These are phyloP conservation scores for Deakozyma indianensis DNA, from an alignment of 805 yeast species.

Conservation along the genomic window DNA sequence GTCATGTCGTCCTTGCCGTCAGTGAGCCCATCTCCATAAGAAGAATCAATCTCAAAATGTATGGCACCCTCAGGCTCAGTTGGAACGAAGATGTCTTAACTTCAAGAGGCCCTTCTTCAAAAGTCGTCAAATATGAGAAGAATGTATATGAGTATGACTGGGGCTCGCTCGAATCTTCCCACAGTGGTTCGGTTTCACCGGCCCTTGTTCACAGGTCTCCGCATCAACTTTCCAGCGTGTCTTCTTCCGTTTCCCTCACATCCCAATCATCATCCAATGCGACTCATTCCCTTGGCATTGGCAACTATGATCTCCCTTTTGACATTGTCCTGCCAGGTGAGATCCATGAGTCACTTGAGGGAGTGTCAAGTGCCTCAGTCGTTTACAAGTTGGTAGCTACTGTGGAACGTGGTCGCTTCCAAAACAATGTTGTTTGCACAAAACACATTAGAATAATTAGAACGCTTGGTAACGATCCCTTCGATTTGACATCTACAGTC, in stretches of 20 bases:
- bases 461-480: constrained; percentile 74
- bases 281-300: constrained; percentile 25
- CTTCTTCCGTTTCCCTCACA: constrained; percentile 12
- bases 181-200: constrained; percentile 6
- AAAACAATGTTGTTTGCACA: constrained; percentile 46
- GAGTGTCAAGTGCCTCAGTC: constrained; percentile 65
- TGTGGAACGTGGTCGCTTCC: constrained; percentile 71
- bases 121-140: constrained; percentile 32
- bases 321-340: constrained; percentile 73
- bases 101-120: constrained; percentile 14
- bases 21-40: constrained; percentile 61
- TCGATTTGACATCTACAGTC: constrained; percentile 80
- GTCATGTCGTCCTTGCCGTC: constrained; percentile 62
- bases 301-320: constrained; percentile 86
- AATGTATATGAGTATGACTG: constrained; percentile 63
- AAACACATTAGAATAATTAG: constrained; percentile 71
- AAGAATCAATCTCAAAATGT: constrained; percentile 46
- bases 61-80: constrained; percentile 50
- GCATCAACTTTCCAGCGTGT: constrained; percentile 14
- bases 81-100: constrained; percentile 44
- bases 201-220: constrained; percentile 13
- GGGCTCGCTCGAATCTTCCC: constrained; percentile 10
- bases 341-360: constrained; percentile 79
- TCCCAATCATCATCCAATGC: constrained; percentile 8
- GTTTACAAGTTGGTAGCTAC: constrained; percentile 63